Percentiles rank a stretch among this genome's conserved stretches.
phyloP scores from a whole-genome alignment of 352 stramenopile species.

The Phytophthora cactorum region DNA sequence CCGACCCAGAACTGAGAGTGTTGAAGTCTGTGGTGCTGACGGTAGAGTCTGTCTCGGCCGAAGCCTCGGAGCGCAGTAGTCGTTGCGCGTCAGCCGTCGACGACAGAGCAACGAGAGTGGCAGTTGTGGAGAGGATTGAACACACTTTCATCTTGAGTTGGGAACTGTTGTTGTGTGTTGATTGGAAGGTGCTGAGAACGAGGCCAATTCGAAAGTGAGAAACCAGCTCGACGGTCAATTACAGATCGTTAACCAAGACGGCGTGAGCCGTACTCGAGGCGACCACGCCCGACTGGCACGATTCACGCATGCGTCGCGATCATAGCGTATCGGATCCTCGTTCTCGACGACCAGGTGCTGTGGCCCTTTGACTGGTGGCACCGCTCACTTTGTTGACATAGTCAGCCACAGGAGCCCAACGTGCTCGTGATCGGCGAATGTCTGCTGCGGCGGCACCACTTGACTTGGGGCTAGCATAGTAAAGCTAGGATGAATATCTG shows the following conservation, averaged over 20 bases:
- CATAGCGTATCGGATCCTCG: conserved; percentile 13
- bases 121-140: conserved; percentile 10
- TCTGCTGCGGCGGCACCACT: background rate
- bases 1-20: conserved; percentile 16
- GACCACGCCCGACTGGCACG: conserved; percentile 11
- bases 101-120: conserved; percentile 7
- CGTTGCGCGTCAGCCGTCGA: conserved; percentile 25
- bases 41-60: conserved; percentile 20
- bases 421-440: conserved; percentile 14
- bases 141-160: conserved; percentile 20
- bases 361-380: conserved; percentile 18
- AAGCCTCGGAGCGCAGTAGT: conserved; percentile 28
- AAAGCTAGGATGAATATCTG: conserved; percentile 2
- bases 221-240: background rate
- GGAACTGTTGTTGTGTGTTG: background rate
- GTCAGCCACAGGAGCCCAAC: conserved; percentile 1
- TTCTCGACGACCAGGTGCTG: conserved; percentile 15
- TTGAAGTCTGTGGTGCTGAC: background rate
- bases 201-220: conserved; percentile 24
- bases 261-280: too few species aligned
- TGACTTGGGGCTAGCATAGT: background rate
- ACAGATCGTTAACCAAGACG: background rate
- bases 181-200: background rate
- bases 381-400: conserved; percentile 4
- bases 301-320: conserved; percentile 7